Base-by-base conservation (phyloP, 2,329 filamentous ascomycete species). In the Hymenoscyphus occultus region DNA sequence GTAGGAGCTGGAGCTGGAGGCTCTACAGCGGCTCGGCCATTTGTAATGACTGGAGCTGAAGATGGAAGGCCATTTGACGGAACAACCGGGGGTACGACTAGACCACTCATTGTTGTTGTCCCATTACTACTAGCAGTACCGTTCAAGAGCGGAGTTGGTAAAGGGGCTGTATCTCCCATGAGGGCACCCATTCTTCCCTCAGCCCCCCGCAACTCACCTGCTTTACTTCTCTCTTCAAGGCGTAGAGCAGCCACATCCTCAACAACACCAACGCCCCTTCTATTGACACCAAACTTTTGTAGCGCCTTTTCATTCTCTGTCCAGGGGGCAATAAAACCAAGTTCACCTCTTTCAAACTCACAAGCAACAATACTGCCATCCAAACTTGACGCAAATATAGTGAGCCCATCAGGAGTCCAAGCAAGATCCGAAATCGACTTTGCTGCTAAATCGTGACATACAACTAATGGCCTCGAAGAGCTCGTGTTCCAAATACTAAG, bases 401-500 rank as follows among this genome's bases (percentile, higher is more conserved):
- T 93, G 74, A 91, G 90, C 2, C 95, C 96, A 76, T 97, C 92
- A 0, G 95, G 95, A 5, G 90, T 90, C 95, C 95, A 99, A 0
- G 94, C 88, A 62, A 99, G 81, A 78, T 99, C 95, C 1, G 93
- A 96, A 69, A 99, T 94, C 0, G 95, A 91, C 76, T 99, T 99
- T 54, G 87, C 87, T 19, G 92, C 89, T 65, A 99, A 78, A 72
- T 98, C 94, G 74, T 97, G 92, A 10, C 93, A 84, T 61, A 98
- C 93, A 22, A 97, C 89, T 22, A 98, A 89, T 0, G 95, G 95
- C 28, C 95, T 83, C 0, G 95, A 93, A 31, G 92, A 96, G 74
- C 93, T 97, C 1, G 96, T 99, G 72, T 97, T 98, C 95, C 95
- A 99, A 45, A 99, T 90, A 73, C 92, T 97, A 54, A 99, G 79